Evolutionary conservation across 2,329 filamentous ascomycete genomes (phyloP), one percentile per base, ranked within the genome.

Genomic region (Aspergillus persii): DNA sequence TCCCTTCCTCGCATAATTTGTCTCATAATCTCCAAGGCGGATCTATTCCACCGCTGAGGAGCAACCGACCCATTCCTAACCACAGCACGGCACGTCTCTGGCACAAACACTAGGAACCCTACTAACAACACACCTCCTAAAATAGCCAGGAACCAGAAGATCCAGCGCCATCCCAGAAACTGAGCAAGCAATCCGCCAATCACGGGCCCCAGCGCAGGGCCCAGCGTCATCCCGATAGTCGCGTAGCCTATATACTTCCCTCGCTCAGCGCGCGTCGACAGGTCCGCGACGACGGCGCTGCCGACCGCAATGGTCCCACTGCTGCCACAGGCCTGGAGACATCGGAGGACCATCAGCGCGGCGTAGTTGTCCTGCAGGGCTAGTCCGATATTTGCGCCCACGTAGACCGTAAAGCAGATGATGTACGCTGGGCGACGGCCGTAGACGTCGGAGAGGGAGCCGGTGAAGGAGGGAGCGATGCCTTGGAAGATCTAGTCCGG

Each of bases 171-270:
- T 8, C 85, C 86, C 0, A 89, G 78, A 61, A 83, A 88, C 63
- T 89, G 78, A 18, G 81, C 81, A 18, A 91, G 72, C 1, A 90
- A 63, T 1, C 88, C 89, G 12, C 89, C 88, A 3, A 90, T 76
- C 1, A 89, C 80, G 0, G 88, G 87, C 0, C 84, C 78, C 6
- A 89, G 68, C 3, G 79, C 70, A 1, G 78, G 78, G 0, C 75
- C 79, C 11, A 80, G 53, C 44, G 87, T 84, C 56, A 83, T 77
- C 15, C 83, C 86, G 3, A 80, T 80, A 33, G 81, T 83, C n/a
- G 87, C 84, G 60, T 87, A 83, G 53, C 85, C 89, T 77, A 93
- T 88, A 68, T 90, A 93, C 57, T 82, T 84, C 2, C 90, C 91
- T 65, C 91, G 80, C 71, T 94, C 89, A 0, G 84, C 81, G 50